These are phyloP conservation scores for Dinochytrium kinnereticum DNA, from an alignment of 371 early-diverging fungal species.

Conservation along the genomic window DNA sequence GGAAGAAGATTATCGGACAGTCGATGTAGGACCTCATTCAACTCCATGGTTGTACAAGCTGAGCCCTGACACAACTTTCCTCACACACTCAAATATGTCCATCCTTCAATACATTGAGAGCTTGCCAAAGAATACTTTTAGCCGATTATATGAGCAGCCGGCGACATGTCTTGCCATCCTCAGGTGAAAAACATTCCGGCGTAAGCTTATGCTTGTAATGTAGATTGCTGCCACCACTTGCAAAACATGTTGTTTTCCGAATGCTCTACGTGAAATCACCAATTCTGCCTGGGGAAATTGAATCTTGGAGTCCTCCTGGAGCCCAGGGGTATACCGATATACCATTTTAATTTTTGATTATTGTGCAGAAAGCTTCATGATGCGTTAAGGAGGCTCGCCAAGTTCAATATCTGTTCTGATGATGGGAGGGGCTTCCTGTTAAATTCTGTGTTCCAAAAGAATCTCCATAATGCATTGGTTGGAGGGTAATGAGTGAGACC, in stretches of 20 bases:
- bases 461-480: slow-evolving; percentile 85
- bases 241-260: slow-evolving; percentile 90
- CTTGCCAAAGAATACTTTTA: slow-evolving; percentile 73
- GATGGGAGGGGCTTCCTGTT: slow-evolving; percentile 25
- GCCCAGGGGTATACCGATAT: slow-evolving; percentile 51
- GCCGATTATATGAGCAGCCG: slow-evolving; percentile 82
- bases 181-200: slow-evolving; percentile 59
- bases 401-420: slow-evolving; percentile 40
- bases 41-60: background rate
- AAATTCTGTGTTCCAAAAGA: slow-evolving; percentile 66
- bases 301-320: slow-evolving; percentile 60
- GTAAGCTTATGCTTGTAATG: background rate
- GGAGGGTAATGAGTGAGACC: too few species aligned
- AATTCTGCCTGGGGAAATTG: slow-evolving; percentile 66
- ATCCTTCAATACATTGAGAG: slow-evolving; percentile 60
- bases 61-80: too few species aligned
- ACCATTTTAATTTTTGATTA: background rate
- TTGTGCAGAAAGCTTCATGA: slow-evolving; percentile 34
- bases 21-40: background rate
- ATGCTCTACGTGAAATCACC: slow-evolving; percentile 76
- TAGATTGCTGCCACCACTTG: slow-evolving; percentile 82
- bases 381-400: slow-evolving; percentile 29
- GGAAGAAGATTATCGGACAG: background rate
- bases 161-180: slow-evolving; percentile 93
- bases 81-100: background rate